A percentile compares a stretch with the other conserved stretches of the same genome.
Conservation (phyloP, 768 basidiomycete genomes). For the Myochromella boudieri region DNA sequence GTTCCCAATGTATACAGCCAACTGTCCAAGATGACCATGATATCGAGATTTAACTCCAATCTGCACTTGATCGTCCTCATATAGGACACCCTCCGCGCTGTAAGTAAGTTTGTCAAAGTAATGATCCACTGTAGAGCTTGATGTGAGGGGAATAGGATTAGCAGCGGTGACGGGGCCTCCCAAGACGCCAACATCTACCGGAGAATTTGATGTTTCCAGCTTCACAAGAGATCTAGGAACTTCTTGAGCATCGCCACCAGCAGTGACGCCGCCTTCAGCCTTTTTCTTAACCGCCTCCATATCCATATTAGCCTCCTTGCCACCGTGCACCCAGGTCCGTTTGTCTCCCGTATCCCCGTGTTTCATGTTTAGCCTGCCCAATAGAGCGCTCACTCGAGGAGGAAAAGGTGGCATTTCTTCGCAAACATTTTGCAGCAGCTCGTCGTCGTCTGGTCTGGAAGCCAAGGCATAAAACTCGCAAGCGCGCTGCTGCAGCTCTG, state of each 20-base stretch:
- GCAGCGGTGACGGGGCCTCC: conserved; percentile 10
- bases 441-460: conserved; percentile 83
- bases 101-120: conserved; percentile 88
- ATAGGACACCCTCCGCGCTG: conserved; percentile 83
- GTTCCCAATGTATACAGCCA: conserved; percentile 96
- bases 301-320: conserved; percentile 89
- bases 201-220: conserved; percentile 59
- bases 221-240: conserved; percentile 78
- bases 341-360: conserved; percentile 94
- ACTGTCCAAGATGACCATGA: conserved; percentile 90
- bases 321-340: conserved; percentile 92
- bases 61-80: conserved; percentile 94
- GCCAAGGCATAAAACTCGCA: conserved; percentile 96
- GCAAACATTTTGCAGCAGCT: conserved; percentile 89
- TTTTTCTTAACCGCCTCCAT: conserved; percentile 62
- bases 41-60: conserved; percentile 96
- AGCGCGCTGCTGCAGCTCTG: conserved; percentile 96
- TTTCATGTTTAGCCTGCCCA: conserved; percentile 85
- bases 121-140: conserved; percentile 75
- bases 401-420: conserved; percentile 99
- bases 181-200: conserved; percentile 13
- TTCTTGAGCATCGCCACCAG: conserved; percentile 40
- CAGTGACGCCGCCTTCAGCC: conserved; percentile 30
- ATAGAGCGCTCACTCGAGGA: conserved; percentile 86
- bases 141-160: conserved; percentile 55